Conservation (phyloP, 345 rosid species). For the Arabis hirsuta region DNA sequence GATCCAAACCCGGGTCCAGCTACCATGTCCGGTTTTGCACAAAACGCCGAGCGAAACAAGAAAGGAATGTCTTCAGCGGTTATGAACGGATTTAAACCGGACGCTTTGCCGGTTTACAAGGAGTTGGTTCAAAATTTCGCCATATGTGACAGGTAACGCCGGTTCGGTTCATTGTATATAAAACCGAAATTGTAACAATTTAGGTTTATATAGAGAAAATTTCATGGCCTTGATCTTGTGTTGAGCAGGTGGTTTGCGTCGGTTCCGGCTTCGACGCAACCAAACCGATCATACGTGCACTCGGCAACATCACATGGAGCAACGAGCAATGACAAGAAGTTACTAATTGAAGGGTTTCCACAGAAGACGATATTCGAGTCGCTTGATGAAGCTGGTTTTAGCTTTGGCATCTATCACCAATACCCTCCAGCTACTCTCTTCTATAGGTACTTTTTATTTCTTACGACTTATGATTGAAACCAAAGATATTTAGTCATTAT, state of each 20-base stretch:
- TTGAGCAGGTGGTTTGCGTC: conserved; percentile 62
- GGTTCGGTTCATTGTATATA: background rate
- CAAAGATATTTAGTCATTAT: too few relatives aligned
- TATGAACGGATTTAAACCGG: conserved; percentile 82
- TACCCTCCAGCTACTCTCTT: conserved; percentile 58
- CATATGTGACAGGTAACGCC: conserved; percentile 51
- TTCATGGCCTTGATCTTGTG: background rate
- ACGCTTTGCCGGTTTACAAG: conserved; percentile 58
- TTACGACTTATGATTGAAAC: too few relatives aligned
- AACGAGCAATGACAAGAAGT: conserved; percentile 49
- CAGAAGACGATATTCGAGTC: conserved; percentile 73
- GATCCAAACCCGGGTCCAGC: conserved; percentile 51
- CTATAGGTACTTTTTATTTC: conserved; percentile 48
- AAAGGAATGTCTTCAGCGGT: conserved; percentile 61
- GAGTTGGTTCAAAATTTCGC: conserved; percentile 62
- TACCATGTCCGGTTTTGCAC: conserved; percentile 70
- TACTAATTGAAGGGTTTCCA: conserved; percentile 59
- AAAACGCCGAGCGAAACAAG: conserved; percentile 55
- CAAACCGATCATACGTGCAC: conserved; percentile 59
- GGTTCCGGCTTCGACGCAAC: conserved; percentile 65
- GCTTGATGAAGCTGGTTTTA: conserved; percentile 55
- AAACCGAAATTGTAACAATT: conserved; percentile 22
- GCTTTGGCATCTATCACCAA: conserved; percentile 63
- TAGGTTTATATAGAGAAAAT: conserved; percentile 42
- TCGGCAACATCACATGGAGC: conserved; percentile 71